A percentile compares a stretch with the other conserved stretches of the same genome.
Conservation (phyloP, 139 green algal genomes). For the Chlamydomonas sphaeroides region DNA sequence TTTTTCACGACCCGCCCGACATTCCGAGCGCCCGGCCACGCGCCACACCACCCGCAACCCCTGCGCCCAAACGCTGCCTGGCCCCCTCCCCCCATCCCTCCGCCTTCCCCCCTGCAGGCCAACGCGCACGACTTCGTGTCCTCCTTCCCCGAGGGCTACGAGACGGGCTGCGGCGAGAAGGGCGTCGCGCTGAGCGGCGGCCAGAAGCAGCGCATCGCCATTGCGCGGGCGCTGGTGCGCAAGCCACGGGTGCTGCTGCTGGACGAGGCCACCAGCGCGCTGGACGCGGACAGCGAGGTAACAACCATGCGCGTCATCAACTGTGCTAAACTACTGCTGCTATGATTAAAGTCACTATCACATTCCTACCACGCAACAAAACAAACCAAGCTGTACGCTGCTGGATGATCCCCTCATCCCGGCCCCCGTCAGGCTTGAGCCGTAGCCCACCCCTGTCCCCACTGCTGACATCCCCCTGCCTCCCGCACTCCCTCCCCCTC, state of each 20-base stretch:
- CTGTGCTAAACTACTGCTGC: no score
- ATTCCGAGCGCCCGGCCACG: no score
- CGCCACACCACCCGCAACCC: no score
- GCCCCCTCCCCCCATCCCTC: not conserved
- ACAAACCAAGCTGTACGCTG: no score
- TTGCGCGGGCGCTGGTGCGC: conserved; percentile 89
- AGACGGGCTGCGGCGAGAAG: conserved; percentile 86
- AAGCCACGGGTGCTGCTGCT: conserved; percentile 72
- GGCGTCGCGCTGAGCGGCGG: conserved; percentile 84
- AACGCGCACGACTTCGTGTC: conserved; percentile 90
- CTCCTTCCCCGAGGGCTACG: conserved; percentile 83
- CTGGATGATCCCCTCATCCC: no score
- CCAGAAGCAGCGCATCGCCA: conserved; percentile 94
- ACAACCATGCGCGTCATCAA: no score
- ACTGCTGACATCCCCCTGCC: not conserved
- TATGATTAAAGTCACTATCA: no score
- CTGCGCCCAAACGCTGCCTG: no score
- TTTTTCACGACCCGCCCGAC: no score
- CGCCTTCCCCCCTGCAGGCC: conserved; percentile 79
- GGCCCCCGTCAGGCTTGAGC: no score
- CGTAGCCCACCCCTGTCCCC: not conserved
- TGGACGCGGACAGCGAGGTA: conserved; percentile 69
- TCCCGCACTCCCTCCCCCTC: no score
- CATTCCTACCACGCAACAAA: no score
- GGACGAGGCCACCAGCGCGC: conserved; percentile 44